Evolutionary conservation across 2,329 filamentous ascomycete species (phyloP), one percentile per base, ranked within the genome.

Genomic region (Thelonectria olida): DNA sequence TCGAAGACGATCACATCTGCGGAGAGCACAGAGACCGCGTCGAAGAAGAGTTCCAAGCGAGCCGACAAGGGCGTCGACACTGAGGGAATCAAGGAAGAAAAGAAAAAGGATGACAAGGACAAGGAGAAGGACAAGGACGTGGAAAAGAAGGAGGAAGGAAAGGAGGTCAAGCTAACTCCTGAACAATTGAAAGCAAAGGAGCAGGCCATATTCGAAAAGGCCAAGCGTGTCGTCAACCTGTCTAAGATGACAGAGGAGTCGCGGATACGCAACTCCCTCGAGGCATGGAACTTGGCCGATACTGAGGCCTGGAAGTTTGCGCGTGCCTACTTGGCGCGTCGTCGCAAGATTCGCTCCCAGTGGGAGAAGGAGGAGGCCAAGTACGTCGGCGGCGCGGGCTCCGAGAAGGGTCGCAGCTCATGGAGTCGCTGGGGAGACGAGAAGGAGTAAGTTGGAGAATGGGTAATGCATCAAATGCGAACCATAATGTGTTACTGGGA

Each of bases 291-390:
- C 72, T 73, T 93, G 65, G 90, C 88, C 0, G 92, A 95, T 70
- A 89, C 88, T 1, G 91, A 95, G 76, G 88, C 88, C 1, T 95
- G 91, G 91, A 87, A 86, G 70, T 94, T 94, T 72, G 84, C 88
- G 5, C 80, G 88, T 36, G 90, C 91, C 0, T 92, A 85, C 65
- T 79, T 88, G 51, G 90, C 90, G 17, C 79, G 90, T 36, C 80
- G 84, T 41, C 78, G 82, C 23, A 80, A 90, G 45, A 90, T 93
- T 80, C 80, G 90, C 58, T 74, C 81, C 67, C 81, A 85, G 69
- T 94, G 90, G 90, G 89, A 92, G 73, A 85, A 89, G 63, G 85
- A 90, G 62, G 90, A 92, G 78, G 83, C 83, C 64, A 84, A 81
- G 67, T 92, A 86, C 73, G 85, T 83, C 1, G 87, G 86, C 8